These are phyloP conservation scores for Lathyrus tuberosus DNA, from an alignment of 306 rosid genomes.

Conservation along the genomic window DNA sequence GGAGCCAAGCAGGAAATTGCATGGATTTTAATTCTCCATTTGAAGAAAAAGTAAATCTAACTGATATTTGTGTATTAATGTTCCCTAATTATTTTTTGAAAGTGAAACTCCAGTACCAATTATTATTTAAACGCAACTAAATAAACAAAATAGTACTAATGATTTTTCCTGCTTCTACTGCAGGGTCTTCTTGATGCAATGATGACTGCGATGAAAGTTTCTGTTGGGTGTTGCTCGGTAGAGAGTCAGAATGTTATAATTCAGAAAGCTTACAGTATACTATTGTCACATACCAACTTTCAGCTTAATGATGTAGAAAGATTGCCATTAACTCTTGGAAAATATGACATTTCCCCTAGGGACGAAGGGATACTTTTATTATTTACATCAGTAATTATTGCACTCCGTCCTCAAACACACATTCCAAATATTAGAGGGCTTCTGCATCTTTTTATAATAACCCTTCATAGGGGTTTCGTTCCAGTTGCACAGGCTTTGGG, in stretches of 20 bases:
- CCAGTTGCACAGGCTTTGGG: conserved; percentile 92
- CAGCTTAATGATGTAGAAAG: conserved; percentile 56
- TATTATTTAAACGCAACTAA: conserved; percentile 31
- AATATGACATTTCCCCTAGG: conserved; percentile 49
- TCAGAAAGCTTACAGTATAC: conserved; percentile 62
- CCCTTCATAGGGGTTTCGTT: conserved; percentile 71
- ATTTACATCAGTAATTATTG: conserved; percentile 80
- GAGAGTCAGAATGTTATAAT: conserved; percentile 69
- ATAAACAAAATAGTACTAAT: conserved; percentile 22
- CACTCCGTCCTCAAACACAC: conserved; percentile 56
- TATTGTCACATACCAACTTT: conserved; percentile 58
- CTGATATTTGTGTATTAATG: conserved; percentile 30
- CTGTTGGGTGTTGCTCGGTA: conserved; percentile 68
- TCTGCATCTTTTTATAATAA: conserved; percentile 59
- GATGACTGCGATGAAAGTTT: conserved; percentile 68
- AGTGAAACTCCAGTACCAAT: conserved; percentile 7
- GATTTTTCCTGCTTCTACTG: conserved; percentile 42
- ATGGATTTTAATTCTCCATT: conserved; percentile 42
- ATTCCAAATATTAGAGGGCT: conserved; percentile 62
- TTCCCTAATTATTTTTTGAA: conserved; percentile 11
- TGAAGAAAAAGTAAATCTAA: conserved; percentile 59
- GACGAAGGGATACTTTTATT: conserved; percentile 71
- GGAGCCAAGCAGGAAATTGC: conserved; percentile 65
- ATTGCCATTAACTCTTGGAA: conserved; percentile 51
- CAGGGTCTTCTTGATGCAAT: conserved; percentile 81